Evolutionary conservation across 2,329 filamentous ascomycete species (phyloP).

Genomic region (Leptographium procerum): DNA sequence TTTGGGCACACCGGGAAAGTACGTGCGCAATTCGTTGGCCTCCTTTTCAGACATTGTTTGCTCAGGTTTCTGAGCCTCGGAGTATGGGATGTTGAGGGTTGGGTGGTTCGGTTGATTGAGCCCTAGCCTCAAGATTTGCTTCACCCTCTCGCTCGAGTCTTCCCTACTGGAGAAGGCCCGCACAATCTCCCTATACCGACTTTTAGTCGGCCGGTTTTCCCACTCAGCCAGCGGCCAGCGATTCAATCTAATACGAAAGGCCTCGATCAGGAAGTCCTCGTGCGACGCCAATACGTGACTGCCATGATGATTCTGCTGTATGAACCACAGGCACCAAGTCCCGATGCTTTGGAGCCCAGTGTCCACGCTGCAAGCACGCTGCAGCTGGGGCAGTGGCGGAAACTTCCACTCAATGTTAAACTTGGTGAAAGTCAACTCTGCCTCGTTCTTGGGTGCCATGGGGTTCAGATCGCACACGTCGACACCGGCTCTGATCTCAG

Average conservation of each 20-base stretch:
- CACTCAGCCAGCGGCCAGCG: background rate
- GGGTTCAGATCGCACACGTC: background rate
- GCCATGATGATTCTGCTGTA: background rate
- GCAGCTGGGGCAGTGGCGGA: background rate
- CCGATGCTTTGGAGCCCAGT: background rate
- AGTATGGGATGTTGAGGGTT: background rate
- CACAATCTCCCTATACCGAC: background rate
- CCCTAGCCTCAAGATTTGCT: background rate
- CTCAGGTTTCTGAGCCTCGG: background rate
- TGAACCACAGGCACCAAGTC: background rate
- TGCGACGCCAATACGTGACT: background rate
- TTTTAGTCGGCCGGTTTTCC: background rate
- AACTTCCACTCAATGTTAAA: background rate
- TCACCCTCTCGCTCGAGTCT: background rate
- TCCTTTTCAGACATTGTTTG: background rate
- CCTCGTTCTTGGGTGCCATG: background rate
- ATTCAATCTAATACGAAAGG: background rate
- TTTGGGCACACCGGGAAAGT: slow-evolving; percentile 39
- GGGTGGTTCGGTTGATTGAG: background rate
- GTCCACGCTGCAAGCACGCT: background rate
- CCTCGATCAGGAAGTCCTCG: background rate
- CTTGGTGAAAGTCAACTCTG: background rate
- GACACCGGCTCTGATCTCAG: background rate
- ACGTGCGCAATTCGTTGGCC: slow-evolving; percentile 27
- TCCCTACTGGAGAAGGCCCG: background rate